These are phyloP conservation scores for Picochlorum sp. DNA, from an alignment of 139 green algal species.

Conservation along the genomic window DNA sequence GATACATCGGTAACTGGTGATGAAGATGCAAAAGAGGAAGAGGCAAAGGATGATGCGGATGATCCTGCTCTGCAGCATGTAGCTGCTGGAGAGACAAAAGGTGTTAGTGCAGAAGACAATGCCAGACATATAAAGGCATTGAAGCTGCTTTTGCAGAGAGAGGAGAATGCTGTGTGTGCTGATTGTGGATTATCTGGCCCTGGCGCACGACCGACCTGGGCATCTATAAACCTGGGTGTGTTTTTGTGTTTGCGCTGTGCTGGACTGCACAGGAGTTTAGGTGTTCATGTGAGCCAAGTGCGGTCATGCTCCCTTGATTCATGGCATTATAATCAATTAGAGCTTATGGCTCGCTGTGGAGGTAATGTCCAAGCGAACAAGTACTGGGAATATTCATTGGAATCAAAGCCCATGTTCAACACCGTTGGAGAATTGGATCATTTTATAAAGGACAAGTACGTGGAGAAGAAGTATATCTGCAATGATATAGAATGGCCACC, in stretches of 20 bases:
- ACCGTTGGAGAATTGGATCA: constrained; percentile 28
- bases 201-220: constrained; percentile 50
- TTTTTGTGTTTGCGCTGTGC: constrained; percentile 70
- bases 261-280: constrained; percentile 55
- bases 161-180: constrained; percentile 48
- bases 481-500: constrained; percentile 16
- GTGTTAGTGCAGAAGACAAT: constrained; percentile 66
- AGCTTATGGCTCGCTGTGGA: constrained; percentile 49
- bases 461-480: constrained; percentile 2
- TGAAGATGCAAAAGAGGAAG: background rate
- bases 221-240: constrained; percentile 58
- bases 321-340: constrained; percentile 45
- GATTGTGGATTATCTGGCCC: constrained; percentile 41
- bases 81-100: constrained; percentile 65
- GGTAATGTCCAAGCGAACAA: constrained; percentile 55
- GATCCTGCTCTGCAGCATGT: background rate
- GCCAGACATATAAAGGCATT: constrained; percentile 46
- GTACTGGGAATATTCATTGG: constrained; percentile 39
- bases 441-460: constrained; percentile 42
- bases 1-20: background rate
- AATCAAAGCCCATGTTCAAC: constrained; percentile 20
- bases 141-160: constrained; percentile 32
- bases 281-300: constrained; percentile 64
- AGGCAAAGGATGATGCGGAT: background rate
- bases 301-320: constrained; percentile 55